Percentiles rank a stretch among this genome's conserved stretches.
Conservation (phyloP, 2,329 filamentous ascomycete genomes). For the Talaromyces funiculosus region DNA sequence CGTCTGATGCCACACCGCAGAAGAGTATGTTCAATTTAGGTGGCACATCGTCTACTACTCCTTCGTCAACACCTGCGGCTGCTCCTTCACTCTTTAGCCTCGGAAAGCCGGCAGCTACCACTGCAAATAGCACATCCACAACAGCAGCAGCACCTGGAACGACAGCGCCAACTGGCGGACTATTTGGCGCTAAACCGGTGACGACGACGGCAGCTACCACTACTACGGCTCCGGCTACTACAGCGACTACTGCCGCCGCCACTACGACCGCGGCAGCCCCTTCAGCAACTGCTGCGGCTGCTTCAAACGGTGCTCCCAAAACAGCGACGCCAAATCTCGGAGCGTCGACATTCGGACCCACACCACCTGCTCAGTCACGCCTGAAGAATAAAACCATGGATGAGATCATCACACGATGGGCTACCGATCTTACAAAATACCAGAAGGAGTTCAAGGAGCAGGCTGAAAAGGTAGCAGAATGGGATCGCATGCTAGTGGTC, state of each 20-base stretch:
- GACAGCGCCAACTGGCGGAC: conserved; percentile 12
- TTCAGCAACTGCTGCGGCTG: conserved; percentile 24
- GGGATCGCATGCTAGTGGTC: conserved; percentile 88
- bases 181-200: conserved; percentile 13
- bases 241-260: conserved; percentile 22
- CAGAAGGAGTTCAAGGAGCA: conserved; percentile 95
- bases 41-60: conserved; percentile 25
- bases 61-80: conserved; percentile 29
- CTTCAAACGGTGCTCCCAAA: conserved; percentile 25
- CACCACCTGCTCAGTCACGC: conserved; percentile 73
- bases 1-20: conserved; percentile 29
- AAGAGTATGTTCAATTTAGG: conserved; percentile 31
- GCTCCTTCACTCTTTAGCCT: conserved; percentile 27
- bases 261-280: conserved; percentile 27
- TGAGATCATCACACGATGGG: conserved; percentile 96
- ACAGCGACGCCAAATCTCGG: conserved; percentile 46
- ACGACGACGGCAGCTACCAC: conserved; percentile 15
- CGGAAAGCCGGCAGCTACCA: conserved; percentile 20
- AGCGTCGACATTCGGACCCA: conserved; percentile 72
- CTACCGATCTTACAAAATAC: conserved; percentile 88
- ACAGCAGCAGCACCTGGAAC: conserved; percentile 18
- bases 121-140: conserved; percentile 21
- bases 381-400: conserved; percentile 99
- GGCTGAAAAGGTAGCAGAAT: conserved; percentile 76
- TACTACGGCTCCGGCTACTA: conserved; percentile 23